phyloP scores from a whole-genome alignment of 2,329 filamentous ascomycete species.

The Cladophialophora carrionii region DNA sequence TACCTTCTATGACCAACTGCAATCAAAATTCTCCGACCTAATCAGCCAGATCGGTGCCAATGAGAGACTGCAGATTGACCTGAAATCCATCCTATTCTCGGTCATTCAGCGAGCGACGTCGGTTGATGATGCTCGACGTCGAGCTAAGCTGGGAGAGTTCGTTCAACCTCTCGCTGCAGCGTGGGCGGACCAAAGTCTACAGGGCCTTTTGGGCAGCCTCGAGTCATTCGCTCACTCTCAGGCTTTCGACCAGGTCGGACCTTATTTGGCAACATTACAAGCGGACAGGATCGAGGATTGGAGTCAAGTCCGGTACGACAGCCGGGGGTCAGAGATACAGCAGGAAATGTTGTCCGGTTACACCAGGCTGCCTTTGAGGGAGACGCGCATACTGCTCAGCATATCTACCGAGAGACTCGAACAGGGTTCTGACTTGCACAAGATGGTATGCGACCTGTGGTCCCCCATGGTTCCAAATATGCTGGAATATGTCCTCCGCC shows the following conservation, averaged over 20 bases:
- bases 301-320: slow-evolving; percentile 75
- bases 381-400: slow-evolving; percentile 88
- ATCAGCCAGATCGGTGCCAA: slow-evolving; percentile 72
- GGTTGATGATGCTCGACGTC: slow-evolving; percentile 70
- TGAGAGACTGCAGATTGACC: slow-evolving; percentile 80
- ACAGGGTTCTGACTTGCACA: slow-evolving; percentile 71
- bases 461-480: slow-evolving; percentile 78
- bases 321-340: slow-evolving; percentile 78
- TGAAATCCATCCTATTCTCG: slow-evolving; percentile 88
- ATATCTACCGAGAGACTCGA: slow-evolving; percentile 89
- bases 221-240: slow-evolving; percentile 77
- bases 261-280: slow-evolving; percentile 72
- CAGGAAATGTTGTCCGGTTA: slow-evolving; percentile 71
- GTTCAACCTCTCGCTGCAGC: slow-evolving; percentile 77
- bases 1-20: slow-evolving; percentile 83
- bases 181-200: slow-evolving; percentile 75
- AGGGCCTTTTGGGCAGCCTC: slow-evolving; percentile 72
- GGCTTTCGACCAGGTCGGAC: slow-evolving; percentile 76
- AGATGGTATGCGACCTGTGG: slow-evolving; percentile 81
- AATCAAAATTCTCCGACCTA: slow-evolving; percentile 80
- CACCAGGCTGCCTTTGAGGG: slow-evolving; percentile 74
- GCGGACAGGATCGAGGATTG: slow-evolving; percentile 81
- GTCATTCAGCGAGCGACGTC: slow-evolving; percentile 86
- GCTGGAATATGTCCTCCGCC: slow-evolving; percentile 81
- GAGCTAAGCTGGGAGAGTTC: slow-evolving; percentile 74